Conservation (phyloP, 2,329 filamentous ascomycete species). For the Sphaerulina populicola region DNA sequence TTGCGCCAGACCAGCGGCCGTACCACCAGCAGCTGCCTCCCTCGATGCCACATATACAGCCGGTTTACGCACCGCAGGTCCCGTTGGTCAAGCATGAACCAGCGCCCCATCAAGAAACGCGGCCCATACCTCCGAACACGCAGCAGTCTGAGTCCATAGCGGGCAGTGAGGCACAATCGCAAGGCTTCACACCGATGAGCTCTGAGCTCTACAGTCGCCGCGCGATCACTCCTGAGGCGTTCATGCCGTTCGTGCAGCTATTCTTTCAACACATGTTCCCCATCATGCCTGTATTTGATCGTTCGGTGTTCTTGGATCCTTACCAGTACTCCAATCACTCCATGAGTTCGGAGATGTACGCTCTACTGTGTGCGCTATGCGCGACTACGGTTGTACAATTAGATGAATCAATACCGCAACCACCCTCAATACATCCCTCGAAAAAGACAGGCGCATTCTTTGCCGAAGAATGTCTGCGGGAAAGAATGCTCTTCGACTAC, state of each 20-base stretch:
- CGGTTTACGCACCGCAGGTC: neutral
- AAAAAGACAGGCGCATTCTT: conserved; percentile 29
- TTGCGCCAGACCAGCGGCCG: conserved; percentile 22
- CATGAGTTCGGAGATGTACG: conserved; percentile 28
- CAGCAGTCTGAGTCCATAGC: conserved; percentile 17
- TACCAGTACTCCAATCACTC: conserved; percentile 21
- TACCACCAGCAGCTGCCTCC: conserved; percentile 19
- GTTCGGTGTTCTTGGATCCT: conserved; percentile 27
- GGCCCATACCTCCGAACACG: conserved; percentile 6
- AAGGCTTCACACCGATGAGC: conserved; percentile 18
- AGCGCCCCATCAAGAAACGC: conserved; percentile 8
- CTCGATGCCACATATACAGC: conserved; percentile 11
- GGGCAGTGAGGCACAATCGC: conserved; percentile 19
- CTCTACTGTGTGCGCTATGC: conserved; percentile 30
- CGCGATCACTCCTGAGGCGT: conserved; percentile 22
- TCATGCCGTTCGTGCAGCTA: conserved; percentile 30
- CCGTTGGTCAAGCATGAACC: conserved; percentile 8
- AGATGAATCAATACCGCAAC: conserved; percentile 28
- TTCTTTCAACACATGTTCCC: conserved; percentile 34
- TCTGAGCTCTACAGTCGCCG: conserved; percentile 21
- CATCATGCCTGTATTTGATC: conserved; percentile 33
- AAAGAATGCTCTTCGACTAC: conserved; percentile 29
- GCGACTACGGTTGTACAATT: conserved; percentile 32
- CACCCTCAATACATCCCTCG: conserved; percentile 22
- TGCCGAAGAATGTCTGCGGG: conserved; percentile 30